Base-by-base conservation (phyloP, 2,329 filamentous ascomycete species). In the Cordyceps cateniannulata region DNA sequence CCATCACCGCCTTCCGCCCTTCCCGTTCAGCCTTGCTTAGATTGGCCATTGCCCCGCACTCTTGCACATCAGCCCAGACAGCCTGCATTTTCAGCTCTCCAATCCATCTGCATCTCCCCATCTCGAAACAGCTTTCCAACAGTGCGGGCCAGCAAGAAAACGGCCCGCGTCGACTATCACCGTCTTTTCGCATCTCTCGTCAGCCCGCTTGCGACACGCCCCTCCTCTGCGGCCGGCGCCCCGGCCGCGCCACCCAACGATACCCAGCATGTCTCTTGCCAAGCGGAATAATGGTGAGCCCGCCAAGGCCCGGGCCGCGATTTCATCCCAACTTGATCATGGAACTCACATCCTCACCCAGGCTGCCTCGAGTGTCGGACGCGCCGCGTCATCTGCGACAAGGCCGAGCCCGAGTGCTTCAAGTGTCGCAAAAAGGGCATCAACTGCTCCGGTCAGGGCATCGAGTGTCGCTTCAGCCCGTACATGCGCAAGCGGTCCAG, bases 351-450 rank as follows among this genome's bases (percentile, higher is more conserved):
- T 45, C 42, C 20, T 22, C 22, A 5, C 20, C 16, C 59, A 72
- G 72, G 75, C 22, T 77, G 75, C 54, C 71, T 72, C 42, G 71
- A 77, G 63, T 77, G 75, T 63, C 71, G 68, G 54, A 70, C 66
- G 55, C 69, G 75, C 40, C 70, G 75, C 25, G 71, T 77, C 29
- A 70, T 69, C 35, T 77, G 75, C 64, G 75, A 77, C 64, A 73
- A 72, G 62, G 68, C 69, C 20, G 70, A 74, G 52, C 75, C 75
- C 1, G 66, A 70, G 59, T 77, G 75, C 60, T 63, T 66, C 22
- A 77, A 77, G 55, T 77, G 75, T 59, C 63, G 67, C 10, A 76
- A 76, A 59, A 72, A 71, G 38, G 70, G 70, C n/a, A 66, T 77
- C 20, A 64, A 69, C 8, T 77, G 75, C 63, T 76, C 75, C 0